Percentiles rank a stretch among this genome's conserved stretches.
These are phyloP conservation scores for Colletotrichum lupini DNA, from an alignment of 2,329 filamentous ascomycete species.

Conservation along the genomic window DNA sequence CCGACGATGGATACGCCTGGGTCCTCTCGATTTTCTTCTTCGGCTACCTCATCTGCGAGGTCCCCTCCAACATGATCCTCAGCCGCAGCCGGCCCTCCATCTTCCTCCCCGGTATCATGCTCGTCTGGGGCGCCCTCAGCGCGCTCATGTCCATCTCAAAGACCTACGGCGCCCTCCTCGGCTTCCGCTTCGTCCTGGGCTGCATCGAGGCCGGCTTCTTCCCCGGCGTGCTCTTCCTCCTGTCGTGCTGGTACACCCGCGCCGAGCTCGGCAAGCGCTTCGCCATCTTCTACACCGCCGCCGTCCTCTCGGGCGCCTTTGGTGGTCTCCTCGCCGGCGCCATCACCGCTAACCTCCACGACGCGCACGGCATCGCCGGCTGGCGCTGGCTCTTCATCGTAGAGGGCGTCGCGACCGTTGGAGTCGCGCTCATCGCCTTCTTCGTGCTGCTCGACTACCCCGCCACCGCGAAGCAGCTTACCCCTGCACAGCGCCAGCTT, in stretches of 20 bases:
- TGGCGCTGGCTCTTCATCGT: conserved; percentile 66
- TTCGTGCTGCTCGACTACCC: conserved; percentile 80
- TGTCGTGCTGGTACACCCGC: conserved; percentile 67
- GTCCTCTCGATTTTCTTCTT: conserved; percentile 66
- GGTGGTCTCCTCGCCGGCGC: conserved; percentile 61
- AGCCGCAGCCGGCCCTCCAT: conserved; percentile 58
- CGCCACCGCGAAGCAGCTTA: conserved; percentile 69
- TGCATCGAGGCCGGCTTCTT: conserved; percentile 63
- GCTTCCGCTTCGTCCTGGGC: conserved; percentile 58
- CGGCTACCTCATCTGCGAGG: conserved; percentile 63
- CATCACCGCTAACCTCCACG: conserved; percentile 56
- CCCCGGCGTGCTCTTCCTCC: conserved; percentile 61
- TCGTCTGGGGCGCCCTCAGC: conserved; percentile 57
- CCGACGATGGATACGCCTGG: conserved; percentile 61
- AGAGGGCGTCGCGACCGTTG: conserved; percentile 73
- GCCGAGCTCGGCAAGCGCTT: conserved; percentile 57
- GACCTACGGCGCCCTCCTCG: conserved; percentile 58
- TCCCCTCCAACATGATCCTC: conserved; percentile 65
- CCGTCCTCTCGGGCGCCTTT: conserved; percentile 64
- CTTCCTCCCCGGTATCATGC: conserved; percentile 64
- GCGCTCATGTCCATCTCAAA: conserved; percentile 62
- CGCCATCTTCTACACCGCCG: conserved; percentile 67
- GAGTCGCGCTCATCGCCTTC: conserved; percentile 71
- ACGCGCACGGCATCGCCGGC: conserved; percentile 56
- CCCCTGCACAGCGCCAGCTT: conserved; percentile 68